phyloP scores from a whole-genome alignment of 352 stramenopile genomes.

The Pythium dissotocum region DNA sequence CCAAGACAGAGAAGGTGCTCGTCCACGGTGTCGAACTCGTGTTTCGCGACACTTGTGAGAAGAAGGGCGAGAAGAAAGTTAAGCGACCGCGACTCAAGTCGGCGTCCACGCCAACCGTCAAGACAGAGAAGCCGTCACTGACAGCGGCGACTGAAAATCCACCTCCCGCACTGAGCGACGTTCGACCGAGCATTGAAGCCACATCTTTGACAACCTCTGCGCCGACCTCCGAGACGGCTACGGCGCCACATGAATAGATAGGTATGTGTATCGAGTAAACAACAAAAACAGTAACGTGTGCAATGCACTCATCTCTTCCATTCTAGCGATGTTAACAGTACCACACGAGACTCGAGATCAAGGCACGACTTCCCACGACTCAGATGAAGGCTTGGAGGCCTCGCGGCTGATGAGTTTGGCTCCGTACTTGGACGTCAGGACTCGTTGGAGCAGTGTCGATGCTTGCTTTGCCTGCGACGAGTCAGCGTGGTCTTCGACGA shows the following conservation, averaged over 20 bases:
- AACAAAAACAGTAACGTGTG: background rate
- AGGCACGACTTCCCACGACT: background rate
- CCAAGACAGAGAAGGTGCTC: constrained; percentile 55
- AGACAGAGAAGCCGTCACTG: background rate
- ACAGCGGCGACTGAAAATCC: background rate
- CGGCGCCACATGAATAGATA: background rate
- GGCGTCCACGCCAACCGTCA: background rate
- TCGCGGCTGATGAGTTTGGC: background rate
- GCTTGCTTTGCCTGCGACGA: too few species aligned
- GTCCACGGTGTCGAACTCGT: constrained; percentile 44
- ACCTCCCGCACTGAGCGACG: background rate
- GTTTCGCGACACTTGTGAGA: constrained; percentile 63
- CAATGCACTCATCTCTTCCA: background rate
- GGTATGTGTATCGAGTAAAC: background rate
- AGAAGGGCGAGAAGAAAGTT: constrained; percentile 59
- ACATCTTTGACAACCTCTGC: background rate
- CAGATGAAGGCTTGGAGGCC: background rate
- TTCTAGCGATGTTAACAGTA: background rate
- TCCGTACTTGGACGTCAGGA: background rate
- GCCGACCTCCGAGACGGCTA: background rate
- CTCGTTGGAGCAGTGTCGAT: too few species aligned
- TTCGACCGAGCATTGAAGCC: background rate
- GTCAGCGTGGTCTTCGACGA: too few species aligned
- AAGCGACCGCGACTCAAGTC: constrained; percentile 31
- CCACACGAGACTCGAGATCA: background rate